Percentiles rank a stretch among this genome's conserved stretches.
These are phyloP conservation scores for Arctium minus DNA, from an alignment of 129 eudicot species.

Conservation along the genomic window DNA sequence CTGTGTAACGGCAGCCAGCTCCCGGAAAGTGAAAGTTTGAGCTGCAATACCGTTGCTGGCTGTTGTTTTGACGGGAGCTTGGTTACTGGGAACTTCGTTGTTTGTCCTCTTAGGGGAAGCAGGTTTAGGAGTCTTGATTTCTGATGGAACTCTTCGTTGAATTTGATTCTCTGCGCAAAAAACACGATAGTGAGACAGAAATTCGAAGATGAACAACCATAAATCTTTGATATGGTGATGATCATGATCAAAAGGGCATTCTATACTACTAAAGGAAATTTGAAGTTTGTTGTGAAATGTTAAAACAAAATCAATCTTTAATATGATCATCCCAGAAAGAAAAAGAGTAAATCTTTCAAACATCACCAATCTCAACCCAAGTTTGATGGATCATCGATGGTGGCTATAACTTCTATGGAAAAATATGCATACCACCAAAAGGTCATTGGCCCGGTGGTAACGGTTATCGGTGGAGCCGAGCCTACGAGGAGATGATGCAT, in stretches of 20 bases:
- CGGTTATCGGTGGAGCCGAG: background rate
- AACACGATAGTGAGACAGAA: background rate
- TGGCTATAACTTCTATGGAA: too few relatives aligned
- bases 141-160: slow-evolving; percentile 16
- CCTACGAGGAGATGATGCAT: background rate
- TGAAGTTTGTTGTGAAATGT: background rate
- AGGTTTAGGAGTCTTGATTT: slow-evolving; percentile 18
- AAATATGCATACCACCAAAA: too few relatives aligned
- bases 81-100: slow-evolving; percentile 29
- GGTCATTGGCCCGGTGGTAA: too few relatives aligned
- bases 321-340: background rate
- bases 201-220: background rate
- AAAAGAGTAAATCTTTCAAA: background rate
- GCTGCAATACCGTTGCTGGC: slow-evolving; percentile 54
- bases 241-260: background rate
- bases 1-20: slow-evolving; percentile 75
- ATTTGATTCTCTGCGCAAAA: slow-evolving; percentile 7
- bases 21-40: slow-evolving; percentile 83
- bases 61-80: slow-evolving; percentile 16
- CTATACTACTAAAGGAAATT: background rate
- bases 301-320: background rate
- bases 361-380: too few relatives aligned
- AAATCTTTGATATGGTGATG: background rate
- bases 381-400: too few relatives aligned
- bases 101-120: slow-evolving; percentile 12